Evolutionary conservation across 345 rosid genomes (phyloP), one percentile per base, ranked within the genome.

Genomic region (Salix dunnii): DNA sequence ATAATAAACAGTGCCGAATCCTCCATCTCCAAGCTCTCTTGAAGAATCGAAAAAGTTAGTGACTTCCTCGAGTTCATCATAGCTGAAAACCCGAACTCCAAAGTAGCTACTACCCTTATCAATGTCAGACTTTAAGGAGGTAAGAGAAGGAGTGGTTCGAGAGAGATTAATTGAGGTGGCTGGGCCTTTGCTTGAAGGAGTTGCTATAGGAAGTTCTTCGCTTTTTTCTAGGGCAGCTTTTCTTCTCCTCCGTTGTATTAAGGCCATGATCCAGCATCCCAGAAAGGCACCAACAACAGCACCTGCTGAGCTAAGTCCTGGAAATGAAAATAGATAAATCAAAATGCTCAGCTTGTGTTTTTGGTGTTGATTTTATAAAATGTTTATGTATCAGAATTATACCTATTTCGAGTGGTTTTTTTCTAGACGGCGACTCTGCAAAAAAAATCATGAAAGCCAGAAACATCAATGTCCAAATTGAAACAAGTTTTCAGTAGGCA

Each of bases 1-100:
- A 25, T 87, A 81, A 68, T 92, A 95, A 78, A 95, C 99, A 0
- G 86, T 82, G 53, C 99, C 97, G 14, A 89, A 95, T 30, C 99
- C 99, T 36, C 99, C 99, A 43, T 91, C 93, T 9, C 99, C 99
- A 7, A 95, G 97, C 69, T 90, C 90, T 76, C 84, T 90, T 18
- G 97, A 88, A 49, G 90, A 67, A 78, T 87, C 82, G 48, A 95
- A 94, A 84, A 84, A 83, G 25, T 82, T 82, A 0, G 99, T 95
- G 31, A 97, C 97, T 84, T 91, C 88, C 68, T 87, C 93, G 3
- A 95, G 97, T 69, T 93, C 99, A 48, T 78, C 67, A 13, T 85
- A 89, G 81, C 76, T 90, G 80, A 91, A 95, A 65, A 92, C 86
- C 82, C 88, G 90, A 75, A 84, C 91, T 61, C 98, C 98, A 9